Base-by-base conservation (phyloP, 257 asterid genomes). In the Plantago elongata region DNA sequence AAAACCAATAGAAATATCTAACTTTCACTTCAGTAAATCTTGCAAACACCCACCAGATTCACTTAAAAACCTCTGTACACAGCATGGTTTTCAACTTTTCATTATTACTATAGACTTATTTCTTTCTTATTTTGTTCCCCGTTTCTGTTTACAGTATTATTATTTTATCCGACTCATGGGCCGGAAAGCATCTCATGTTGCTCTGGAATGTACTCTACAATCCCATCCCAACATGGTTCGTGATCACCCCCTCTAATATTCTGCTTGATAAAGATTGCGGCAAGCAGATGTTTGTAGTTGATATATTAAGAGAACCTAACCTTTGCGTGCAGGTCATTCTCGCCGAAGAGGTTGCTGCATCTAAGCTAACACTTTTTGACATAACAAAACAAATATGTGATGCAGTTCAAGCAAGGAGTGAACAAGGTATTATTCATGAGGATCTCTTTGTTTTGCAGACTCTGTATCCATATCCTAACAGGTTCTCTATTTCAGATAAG, bases 201-300 rank as follows among this genome's bases (percentile, higher is more conserved):
- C 98, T 38, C 51, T 92, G 79, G 98, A 92, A 55, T 92, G 99
- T 78, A 80, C 97, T 18, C 96, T 92, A 44, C 97, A 89, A 58
- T 89, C 99, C 3, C 97, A 92, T 71, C 95, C 98, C 67, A 92
- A 92, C 77, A 86, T 92, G 98, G 98, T 92, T 64, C 67, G 82
- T 71, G 45, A 34, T 37, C 42, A 48, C 61, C 67, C 48, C 42
- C 51, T 37, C n/a, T 17, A 13, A 40, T 57, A 27, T 61, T 42
- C 5, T 18, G 30, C 16, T 61, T 60, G 42, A 9, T n/a, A 47
- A 29, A 22, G 52, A 37, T 14, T 3, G 52, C 54, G 52, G 57
- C 68, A 54, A 57, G 65, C 40, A 57, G 47, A 45, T 64, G 16
- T 48, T 38, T 0, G 3, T 6, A 9, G 16, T 40, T 44, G 11